These are phyloP conservation scores for Botrytis elliptica DNA, from an alignment of 2,329 filamentous ascomycete species.

Conservation along the genomic window DNA sequence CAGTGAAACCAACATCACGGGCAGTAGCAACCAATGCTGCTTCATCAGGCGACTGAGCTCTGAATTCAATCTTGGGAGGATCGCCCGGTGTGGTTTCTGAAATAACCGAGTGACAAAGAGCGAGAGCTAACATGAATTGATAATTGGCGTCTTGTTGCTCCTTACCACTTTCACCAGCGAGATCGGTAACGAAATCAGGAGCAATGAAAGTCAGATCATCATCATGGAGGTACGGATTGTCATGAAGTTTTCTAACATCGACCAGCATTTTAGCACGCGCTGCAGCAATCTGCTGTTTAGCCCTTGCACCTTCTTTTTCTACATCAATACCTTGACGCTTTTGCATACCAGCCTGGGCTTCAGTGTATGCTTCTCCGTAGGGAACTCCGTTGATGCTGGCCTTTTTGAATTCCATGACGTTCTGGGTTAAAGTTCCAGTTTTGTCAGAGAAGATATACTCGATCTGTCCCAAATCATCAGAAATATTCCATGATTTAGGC, in stretches of 20 bases:
- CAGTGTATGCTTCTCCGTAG: slow-evolving; percentile 96
- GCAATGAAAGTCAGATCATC: slow-evolving; percentile 91
- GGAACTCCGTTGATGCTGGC: slow-evolving; percentile 93
- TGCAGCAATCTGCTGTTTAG: slow-evolving; percentile 73
- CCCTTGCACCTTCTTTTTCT: slow-evolving; percentile 72
- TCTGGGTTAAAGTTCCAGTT: slow-evolving; percentile 85
- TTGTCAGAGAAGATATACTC: slow-evolving; percentile 99
- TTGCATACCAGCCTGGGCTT: slow-evolving; percentile 95
- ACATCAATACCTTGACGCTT: slow-evolving; percentile 85
- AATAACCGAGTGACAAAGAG: slow-evolving; percentile 96
- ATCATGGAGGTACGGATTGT: slow-evolving; percentile 89
- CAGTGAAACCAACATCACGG: slow-evolving; percentile 91
- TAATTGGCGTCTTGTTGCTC: slow-evolving; percentile 78
- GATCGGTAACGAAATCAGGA: slow-evolving; percentile 81
- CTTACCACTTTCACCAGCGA: slow-evolving; percentile 72
- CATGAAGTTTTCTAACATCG: slow-evolving; percentile 71
- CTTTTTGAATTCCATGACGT: slow-evolving; percentile 99
- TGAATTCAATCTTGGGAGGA: slow-evolving; percentile 87
- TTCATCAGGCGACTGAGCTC: slow-evolving; percentile 95
- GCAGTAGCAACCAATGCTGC: slow-evolving; percentile 92
- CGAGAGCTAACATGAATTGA: slow-evolving; percentile 90
- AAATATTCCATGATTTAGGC: slow-evolving; percentile 98
- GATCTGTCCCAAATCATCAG: slow-evolving; percentile 94
- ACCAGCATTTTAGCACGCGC: slow-evolving; percentile 72
- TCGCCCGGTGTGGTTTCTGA: slow-evolving; percentile 88